Percentiles rank a stretch among this genome's conserved stretches.
phyloP scores from a whole-genome alignment of 768 basidiomycete species.

The Mycena leptocephala region DNA sequence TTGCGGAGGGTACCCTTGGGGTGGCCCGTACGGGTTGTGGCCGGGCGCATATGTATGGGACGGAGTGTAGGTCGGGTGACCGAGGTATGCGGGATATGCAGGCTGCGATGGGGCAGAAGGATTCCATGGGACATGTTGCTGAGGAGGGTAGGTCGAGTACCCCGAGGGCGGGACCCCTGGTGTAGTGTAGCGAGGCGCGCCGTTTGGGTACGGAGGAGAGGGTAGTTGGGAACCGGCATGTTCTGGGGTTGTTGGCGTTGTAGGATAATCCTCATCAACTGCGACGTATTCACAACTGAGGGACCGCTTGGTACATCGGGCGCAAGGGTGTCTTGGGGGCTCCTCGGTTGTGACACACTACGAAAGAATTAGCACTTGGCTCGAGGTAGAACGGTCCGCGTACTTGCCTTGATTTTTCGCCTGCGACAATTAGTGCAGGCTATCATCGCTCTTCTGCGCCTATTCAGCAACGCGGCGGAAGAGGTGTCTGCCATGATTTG shows the following conservation, averaged over 20 bases:
- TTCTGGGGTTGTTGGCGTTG: constrained; percentile 18
- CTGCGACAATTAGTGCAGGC: constrained; percentile 71
- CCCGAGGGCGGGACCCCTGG: not conserved
- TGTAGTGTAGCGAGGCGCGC: not conserved
- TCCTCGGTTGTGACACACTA: constrained; percentile 51
- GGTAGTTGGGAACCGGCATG: not conserved
- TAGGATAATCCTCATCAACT: constrained; percentile 49
- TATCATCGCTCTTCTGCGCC: constrained; percentile 60
- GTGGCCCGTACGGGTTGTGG: not conserved
- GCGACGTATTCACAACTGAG: constrained; percentile 61
- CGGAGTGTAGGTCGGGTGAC: not conserved
- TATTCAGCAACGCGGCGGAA: constrained; percentile 23
- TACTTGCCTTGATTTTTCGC: constrained; percentile 70
- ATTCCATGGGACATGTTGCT: not conserved
- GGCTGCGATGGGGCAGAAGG: not conserved
- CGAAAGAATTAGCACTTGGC: not conserved
- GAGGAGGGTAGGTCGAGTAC: not conserved
- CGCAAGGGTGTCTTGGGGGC: constrained; percentile 51
- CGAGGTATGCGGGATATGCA: not conserved
- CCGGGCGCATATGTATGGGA: not conserved
- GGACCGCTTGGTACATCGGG: constrained; percentile 57
- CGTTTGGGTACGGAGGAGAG: not conserved
- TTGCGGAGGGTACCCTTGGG: not conserved
- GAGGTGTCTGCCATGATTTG: constrained; percentile 19
- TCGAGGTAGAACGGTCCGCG: not conserved